A percentile compares a stretch with the other conserved stretches of the same genome.
Conservation (phyloP, 257 asterid species). For the Scutellaria minor region DNA sequence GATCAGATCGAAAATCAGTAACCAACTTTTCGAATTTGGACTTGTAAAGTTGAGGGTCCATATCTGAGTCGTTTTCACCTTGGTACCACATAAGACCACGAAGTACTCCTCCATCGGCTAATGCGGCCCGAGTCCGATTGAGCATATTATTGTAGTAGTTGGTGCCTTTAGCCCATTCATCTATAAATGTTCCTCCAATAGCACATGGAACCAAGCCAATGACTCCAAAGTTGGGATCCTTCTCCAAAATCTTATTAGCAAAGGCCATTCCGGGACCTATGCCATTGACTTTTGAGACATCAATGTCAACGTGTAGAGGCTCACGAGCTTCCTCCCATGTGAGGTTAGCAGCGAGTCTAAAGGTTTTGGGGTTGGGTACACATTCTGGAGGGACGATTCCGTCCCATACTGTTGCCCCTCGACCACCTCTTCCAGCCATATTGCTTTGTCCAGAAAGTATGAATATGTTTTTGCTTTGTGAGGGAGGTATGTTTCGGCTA, state of each 20-base stretch:
- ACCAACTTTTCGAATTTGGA: conserved; percentile 31
- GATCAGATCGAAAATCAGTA: conserved; percentile 41
- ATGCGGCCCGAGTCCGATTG: conserved; percentile 44
- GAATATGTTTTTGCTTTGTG: conserved; percentile 41
- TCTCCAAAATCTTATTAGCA: conserved; percentile 43
- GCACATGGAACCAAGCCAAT: conserved; percentile 72
- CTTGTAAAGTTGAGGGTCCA: conserved; percentile 8
- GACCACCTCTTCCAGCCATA: conserved; percentile 67
- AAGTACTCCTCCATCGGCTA: conserved; percentile 31
- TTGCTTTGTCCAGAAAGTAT: conserved; percentile 70
- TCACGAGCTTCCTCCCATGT: conserved; percentile 57
- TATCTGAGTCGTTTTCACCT: conserved; percentile 45
- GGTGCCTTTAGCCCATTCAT: conserved; percentile 46
- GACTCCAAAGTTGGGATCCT: conserved; percentile 43
- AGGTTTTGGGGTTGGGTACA: conserved; percentile 37
- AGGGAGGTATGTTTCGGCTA: not conserved
- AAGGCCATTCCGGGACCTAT: conserved; percentile 79
- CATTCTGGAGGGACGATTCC: conserved; percentile 43
- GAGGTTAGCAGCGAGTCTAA: conserved; percentile 39
- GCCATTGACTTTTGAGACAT: conserved; percentile 45
- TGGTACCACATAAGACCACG: conserved; percentile 55
- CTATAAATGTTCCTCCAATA: conserved; percentile 48
- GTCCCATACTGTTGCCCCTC: conserved; percentile 36
- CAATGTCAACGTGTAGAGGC: conserved; percentile 67
- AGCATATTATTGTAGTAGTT: conserved; percentile 42